Percentiles rank a stretch among this genome's conserved stretches.
Evolutionary conservation across 768 basidiomycete genomes (phyloP).

Genomic region (Amanita jacksonii): DNA sequence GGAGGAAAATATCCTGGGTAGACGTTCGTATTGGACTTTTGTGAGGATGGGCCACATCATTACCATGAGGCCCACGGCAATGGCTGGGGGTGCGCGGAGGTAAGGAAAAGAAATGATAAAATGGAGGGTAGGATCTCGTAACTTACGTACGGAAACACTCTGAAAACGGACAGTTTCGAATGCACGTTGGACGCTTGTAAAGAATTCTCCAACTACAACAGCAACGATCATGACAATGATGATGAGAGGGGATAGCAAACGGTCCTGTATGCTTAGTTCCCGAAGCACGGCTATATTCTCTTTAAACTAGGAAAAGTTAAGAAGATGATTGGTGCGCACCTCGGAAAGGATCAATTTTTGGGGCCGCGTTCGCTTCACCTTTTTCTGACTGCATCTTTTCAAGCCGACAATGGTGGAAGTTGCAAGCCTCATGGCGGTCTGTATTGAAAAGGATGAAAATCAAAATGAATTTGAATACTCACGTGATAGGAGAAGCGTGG

Average conservation of each 20-base stretch:
- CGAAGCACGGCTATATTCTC: conserved; percentile 11
- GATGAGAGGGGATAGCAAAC: conserved; percentile 40
- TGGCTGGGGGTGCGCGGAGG: conserved; percentile 44
- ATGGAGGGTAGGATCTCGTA: background rate
- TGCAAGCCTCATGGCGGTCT: too few relatives aligned
- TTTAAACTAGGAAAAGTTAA: too few relatives aligned
- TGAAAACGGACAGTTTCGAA: conserved; percentile 55
- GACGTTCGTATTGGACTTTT: conserved; percentile 67
- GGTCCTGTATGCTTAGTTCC: conserved; percentile 15
- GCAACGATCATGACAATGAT: conserved; percentile 68
- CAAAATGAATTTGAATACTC: too few relatives aligned
- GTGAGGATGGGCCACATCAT: conserved; percentile 86
- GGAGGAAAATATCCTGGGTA: conserved; percentile 47
- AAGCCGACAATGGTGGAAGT: too few relatives aligned
- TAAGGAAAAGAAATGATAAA: background rate
- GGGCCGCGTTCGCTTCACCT: too few relatives aligned
- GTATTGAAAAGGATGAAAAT: too few relatives aligned
- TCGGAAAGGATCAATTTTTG: too few relatives aligned
- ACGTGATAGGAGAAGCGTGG: too few relatives aligned
- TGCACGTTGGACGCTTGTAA: conserved; percentile 44
- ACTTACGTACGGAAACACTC: conserved; percentile 72
- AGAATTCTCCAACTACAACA: conserved; percentile 65
- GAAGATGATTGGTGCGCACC: too few relatives aligned
- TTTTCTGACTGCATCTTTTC: too few relatives aligned
- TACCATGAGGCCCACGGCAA: conserved; percentile 70